Conservation (phyloP, 306 rosid species). For the Prunus dulcis region DNA sequence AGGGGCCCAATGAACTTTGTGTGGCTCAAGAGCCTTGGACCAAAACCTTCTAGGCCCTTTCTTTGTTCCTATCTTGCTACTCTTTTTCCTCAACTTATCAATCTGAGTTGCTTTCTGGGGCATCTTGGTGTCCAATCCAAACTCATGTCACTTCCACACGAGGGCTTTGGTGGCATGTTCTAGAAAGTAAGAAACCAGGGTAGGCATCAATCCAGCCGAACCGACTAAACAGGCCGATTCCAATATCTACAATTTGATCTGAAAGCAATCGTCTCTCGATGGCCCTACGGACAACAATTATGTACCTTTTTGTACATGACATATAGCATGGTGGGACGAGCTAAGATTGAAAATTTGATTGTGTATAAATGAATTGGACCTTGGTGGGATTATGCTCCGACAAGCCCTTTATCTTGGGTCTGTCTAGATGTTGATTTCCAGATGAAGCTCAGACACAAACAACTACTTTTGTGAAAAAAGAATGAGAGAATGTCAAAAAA, state of each 20-base stretch:
- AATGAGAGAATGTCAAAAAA: slow-evolving; percentile 28
- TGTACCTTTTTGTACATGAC: background rate
- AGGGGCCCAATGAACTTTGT: slow-evolving; percentile 6
- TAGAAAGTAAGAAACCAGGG: slow-evolving; percentile 1
- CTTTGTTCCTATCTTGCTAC: background rate
- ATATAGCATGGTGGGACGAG: slow-evolving; percentile 5
- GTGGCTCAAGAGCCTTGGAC: background rate
- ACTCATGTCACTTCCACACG: slow-evolving; percentile 14
- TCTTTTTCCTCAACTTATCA: slow-evolving; percentile 15
- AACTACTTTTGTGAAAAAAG: background rate
- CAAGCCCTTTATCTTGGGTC: slow-evolving; percentile 23
- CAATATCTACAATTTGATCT: background rate
- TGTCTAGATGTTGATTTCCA: slow-evolving; percentile 38
- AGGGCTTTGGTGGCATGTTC: slow-evolving; percentile 18
- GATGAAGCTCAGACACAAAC: slow-evolving; percentile 33
- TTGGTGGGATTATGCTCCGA: slow-evolving; percentile 33
- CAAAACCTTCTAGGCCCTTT: slow-evolving; percentile 18
- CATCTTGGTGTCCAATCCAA: slow-evolving; percentile 15
- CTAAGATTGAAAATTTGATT: slow-evolving; percentile 1
- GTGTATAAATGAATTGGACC: slow-evolving; percentile 25
- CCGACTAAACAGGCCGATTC: too few relatives aligned
- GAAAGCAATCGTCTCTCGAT: background rate
- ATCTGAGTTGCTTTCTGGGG: slow-evolving; percentile 5
- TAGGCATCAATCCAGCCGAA: too few relatives aligned
- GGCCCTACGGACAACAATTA: background rate